Evolutionary conservation across 495 filamentous ascomycete species (phyloP).

Genomic region (Apodospora peruviana): DNA sequence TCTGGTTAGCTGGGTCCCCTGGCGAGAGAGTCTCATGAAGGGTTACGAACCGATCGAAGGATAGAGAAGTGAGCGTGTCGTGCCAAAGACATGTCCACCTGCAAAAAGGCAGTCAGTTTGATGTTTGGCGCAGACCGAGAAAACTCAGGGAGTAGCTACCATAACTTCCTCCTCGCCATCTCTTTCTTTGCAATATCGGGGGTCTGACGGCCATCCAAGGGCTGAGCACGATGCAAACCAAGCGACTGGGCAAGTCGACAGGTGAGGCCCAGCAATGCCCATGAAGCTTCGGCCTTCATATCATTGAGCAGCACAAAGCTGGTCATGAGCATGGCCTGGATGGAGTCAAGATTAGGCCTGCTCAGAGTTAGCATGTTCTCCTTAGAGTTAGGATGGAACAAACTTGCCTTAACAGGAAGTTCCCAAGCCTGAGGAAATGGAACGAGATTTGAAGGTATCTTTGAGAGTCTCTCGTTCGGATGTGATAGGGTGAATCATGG

Average conservation of each 20-base stretch:
- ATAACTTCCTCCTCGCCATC: conserved; percentile 39
- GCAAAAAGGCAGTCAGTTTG: neutral
- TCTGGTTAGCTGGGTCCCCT: neutral
- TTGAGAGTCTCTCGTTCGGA: conserved; percentile 47
- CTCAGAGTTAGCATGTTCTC: conserved; percentile 1
- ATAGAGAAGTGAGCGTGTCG: conserved; percentile 49
- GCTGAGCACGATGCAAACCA: conserved; percentile 42
- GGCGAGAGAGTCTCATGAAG: neutral
- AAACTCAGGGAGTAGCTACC: conserved; percentile 17
- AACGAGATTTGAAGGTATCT: conserved; percentile 52
- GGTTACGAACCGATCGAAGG: conserved; percentile 46
- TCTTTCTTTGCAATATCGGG: conserved; percentile 34
- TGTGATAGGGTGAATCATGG: conserved; percentile 58
- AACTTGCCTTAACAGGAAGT: conserved; percentile 49
- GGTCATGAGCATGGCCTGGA: conserved; percentile 49
- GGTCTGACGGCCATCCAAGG: conserved; percentile 31
- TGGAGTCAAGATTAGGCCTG: conserved; percentile 52
- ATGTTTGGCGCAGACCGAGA: neutral
- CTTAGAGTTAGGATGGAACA: conserved; percentile 7
- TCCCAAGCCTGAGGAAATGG: conserved; percentile 48
- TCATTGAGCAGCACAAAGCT: conserved; percentile 52
- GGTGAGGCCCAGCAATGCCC: conserved; percentile 50
- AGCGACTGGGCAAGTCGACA: conserved; percentile 51
- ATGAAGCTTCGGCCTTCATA: conserved; percentile 56
- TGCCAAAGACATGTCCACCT: conserved; percentile 57